Conservation (phyloP, 805 yeast genomes). For the Metschnikowia gruessii region DNA sequence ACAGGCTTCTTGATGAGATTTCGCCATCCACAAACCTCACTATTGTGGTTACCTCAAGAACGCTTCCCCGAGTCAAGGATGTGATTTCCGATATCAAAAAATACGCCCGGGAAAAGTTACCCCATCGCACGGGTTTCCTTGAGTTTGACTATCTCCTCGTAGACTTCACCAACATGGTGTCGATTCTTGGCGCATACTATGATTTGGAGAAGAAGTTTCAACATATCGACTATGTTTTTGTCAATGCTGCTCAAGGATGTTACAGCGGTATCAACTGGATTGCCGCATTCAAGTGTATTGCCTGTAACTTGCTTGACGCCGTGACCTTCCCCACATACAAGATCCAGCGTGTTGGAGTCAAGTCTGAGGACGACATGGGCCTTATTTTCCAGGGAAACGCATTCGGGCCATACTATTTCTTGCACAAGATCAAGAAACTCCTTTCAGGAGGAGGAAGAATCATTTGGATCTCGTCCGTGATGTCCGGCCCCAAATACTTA, state of each 20-base stretch:
- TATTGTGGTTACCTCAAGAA: conserved; percentile 83
- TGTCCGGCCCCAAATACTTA: conserved; percentile 73
- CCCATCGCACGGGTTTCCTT: conserved; percentile 50
- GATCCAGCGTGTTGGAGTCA: conserved; percentile 74
- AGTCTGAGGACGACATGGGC: conserved; percentile 77
- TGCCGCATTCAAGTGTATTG: conserved; percentile 67
- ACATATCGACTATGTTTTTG: conserved; percentile 72
- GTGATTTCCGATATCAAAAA: conserved; percentile 51
- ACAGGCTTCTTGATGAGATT: conserved; percentile 63
- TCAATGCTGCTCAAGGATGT: conserved; percentile 89
- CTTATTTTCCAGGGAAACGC: conserved; percentile 91
- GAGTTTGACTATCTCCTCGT: conserved; percentile 86
- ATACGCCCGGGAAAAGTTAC: conserved; percentile 28
- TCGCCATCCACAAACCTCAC: conserved; percentile 60
- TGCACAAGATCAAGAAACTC: conserved; percentile 59
- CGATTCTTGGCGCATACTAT: conserved; percentile 69
- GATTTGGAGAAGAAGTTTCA: conserved; percentile 64
- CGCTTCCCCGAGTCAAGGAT: conserved; percentile 79
- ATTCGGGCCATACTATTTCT: conserved; percentile 89
- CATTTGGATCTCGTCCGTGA: conserved; percentile 83
- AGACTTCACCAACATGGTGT: conserved; percentile 89
- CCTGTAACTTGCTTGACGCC: conserved; percentile 66
- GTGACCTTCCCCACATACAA: conserved; percentile 89
- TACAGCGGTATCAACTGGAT: conserved; percentile 86
- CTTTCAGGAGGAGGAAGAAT: conserved; percentile 63